Evolutionary conservation across 2,329 filamentous ascomycete genomes (phyloP).

Genomic region (Xylaria multiplex): DNA sequence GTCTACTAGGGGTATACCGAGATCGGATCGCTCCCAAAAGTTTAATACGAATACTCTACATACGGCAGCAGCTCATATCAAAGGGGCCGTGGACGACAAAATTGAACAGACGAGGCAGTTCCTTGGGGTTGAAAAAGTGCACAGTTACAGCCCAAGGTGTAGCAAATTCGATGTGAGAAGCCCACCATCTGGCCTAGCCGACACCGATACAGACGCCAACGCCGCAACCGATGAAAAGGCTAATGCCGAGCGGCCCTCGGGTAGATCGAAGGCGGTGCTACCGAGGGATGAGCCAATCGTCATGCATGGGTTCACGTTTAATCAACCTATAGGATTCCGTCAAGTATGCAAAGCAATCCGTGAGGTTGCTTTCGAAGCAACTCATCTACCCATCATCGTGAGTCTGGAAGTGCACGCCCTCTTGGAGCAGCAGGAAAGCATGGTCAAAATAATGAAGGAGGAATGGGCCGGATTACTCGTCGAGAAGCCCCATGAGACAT

Average conservation of each 20-base stretch:
- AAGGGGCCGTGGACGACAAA: constrained; percentile 49
- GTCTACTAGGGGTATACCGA: constrained; percentile 51
- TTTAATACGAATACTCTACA: constrained; percentile 60
- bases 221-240: constrained; percentile 31
- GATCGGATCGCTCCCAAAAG: constrained; percentile 57
- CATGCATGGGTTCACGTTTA: constrained; percentile 84
- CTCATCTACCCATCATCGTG: constrained; percentile 84
- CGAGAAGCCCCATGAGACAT: constrained; percentile 62
- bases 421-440: constrained; percentile 83
- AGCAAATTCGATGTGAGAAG: constrained; percentile 40
- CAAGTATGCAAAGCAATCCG: constrained; percentile 84
- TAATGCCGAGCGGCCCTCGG: constrained; percentile 35
- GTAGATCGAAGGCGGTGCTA: constrained; percentile 44
- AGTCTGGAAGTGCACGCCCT: constrained; percentile 92
- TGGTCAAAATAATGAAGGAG: constrained; percentile 94
- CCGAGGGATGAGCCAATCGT: constrained; percentile 77
- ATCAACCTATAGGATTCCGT: constrained; percentile 85
- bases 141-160: constrained; percentile 46
- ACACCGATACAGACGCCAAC: constrained; percentile 21
- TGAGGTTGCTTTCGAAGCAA: constrained; percentile 80
- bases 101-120: constrained; percentile 49
- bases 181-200: constrained; percentile 33
- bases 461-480: constrained; percentile 83
- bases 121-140: constrained; percentile 46
- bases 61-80: constrained; percentile 56